Percentiles rank a stretch among this genome's conserved stretches.
phyloP scores from a whole-genome alignment of 2,329 filamentous ascomycete genomes.

The Paecilomyces sp. region DNA sequence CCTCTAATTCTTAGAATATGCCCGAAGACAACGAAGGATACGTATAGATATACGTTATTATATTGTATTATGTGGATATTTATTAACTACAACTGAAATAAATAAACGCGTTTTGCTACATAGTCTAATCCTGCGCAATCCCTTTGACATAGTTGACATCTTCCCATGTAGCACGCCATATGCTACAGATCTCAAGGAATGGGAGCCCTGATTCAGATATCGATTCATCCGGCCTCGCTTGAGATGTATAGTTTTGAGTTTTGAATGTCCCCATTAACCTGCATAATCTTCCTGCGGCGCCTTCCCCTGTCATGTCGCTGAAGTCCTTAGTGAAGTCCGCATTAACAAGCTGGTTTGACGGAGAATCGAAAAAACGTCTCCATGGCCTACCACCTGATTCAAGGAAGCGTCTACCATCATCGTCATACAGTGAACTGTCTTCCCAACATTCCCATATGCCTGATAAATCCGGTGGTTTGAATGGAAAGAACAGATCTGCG shows the following conservation, averaged over 20 bases:
- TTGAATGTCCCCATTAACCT: not conserved
- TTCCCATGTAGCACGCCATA: not conserved
- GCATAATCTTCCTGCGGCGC: not conserved
- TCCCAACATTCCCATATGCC: conserved; percentile 5
- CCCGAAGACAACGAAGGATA: not conserved
- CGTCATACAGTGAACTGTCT: not conserved
- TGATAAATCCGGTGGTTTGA: conserved; percentile 1
- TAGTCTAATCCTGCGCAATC: not conserved
- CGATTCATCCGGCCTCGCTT: not conserved
- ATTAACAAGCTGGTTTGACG: not conserved
- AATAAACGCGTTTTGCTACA: too few species aligned
- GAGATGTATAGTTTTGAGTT: too few species aligned
- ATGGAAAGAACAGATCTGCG: conserved; percentile 8
- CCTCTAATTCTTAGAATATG: not conserved
- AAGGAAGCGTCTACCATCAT: not conserved
- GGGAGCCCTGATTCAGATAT: not conserved
- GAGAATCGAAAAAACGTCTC: not conserved
- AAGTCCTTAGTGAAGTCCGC: not conserved
- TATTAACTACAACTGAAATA: too few species aligned
- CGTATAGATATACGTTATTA: not conserved
- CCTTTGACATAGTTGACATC: conserved; percentile 1
- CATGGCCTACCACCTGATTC: not conserved
- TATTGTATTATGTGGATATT: not conserved
- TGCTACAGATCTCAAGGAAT: not conserved
- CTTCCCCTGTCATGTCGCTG: not conserved